Evolutionary conservation across 2,329 filamentous ascomycete genomes (phyloP), one percentile per base, ranked within the genome.

Genomic region (Cyphellophora europaea): DNA sequence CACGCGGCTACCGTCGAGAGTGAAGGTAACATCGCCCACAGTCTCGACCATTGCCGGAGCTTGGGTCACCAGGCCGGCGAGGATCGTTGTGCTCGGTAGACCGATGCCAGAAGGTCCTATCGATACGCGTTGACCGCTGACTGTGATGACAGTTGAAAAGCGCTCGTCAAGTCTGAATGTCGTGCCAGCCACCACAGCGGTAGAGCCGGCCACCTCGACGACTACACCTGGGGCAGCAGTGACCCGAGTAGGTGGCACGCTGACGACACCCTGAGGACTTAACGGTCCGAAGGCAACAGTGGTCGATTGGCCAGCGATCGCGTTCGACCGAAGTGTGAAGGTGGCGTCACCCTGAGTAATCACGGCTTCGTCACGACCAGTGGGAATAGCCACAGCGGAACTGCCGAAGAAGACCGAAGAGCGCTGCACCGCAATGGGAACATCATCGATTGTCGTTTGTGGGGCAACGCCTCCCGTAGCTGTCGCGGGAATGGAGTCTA

Each of bases 141-240:
- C 34, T 2, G 37, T 38, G 8, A 50, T 32, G 2, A 46, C 49
- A 6, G 45, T 49, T 13, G 32, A 29, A 11, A 50, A 48, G 8
- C 39, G 42, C 10, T 30, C 11, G 13, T 48, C 51, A 27, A 54
- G 48, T 13, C 42, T 32, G 39, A 49, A 54, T 3, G 47, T 52
- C 8, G 43, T 46, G 3, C 44, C 49, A 4, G 43, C 45, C 25
- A 54, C 41, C 11, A 53, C 37, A 16, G 49, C 51, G 11, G 42
- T 38, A 11, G 47, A 49, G n/a, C 47, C 39, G 13, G 42, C 43
- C 18, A 54, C 37, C 6, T 44, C 48, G 21, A 52, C 34, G 4
- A 41, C 43, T 23, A 51, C 18, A 12, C 42, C 45, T 14, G 35
- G 37, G 11, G 36, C 32, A 19, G 36, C 34, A 13, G 38, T 43